Conservation (phyloP, 768 basidiomycete species). For the Tricholoma furcatifolium region DNA sequence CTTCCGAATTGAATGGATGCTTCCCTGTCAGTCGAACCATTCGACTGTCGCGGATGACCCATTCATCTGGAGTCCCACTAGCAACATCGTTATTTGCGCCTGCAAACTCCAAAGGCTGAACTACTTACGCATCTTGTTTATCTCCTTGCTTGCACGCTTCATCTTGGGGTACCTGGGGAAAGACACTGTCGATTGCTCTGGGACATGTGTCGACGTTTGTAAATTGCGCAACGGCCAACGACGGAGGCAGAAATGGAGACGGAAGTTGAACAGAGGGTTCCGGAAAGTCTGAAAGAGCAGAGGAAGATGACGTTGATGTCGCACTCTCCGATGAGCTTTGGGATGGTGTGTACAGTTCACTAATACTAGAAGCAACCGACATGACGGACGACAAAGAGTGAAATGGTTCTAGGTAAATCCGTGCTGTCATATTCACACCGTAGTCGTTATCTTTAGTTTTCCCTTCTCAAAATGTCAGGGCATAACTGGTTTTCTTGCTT, state of each 20-base stretch:
- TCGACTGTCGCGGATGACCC: slow-evolving; percentile 29
- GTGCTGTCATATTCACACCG: too few relatives aligned
- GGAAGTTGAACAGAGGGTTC: not conserved
- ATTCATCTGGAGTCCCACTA: slow-evolving; percentile 24
- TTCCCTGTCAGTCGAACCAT: slow-evolving; percentile 55
- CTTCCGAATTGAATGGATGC: slow-evolving; percentile 63
- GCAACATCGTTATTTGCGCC: not conserved
- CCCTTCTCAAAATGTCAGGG: too few relatives aligned
- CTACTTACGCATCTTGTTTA: slow-evolving; percentile 2
- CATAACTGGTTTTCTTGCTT: too few relatives aligned
- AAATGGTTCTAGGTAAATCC: too few relatives aligned
- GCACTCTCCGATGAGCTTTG: not conserved
- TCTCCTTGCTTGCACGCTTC: slow-evolving; percentile 5
- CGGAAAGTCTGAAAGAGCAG: not conserved
- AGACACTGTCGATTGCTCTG: not conserved
- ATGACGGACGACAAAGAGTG: not conserved
- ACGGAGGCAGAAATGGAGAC: slow-evolving; percentile 7
- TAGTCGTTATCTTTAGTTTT: too few relatives aligned
- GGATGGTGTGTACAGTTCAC: not conserved
- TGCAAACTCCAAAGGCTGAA: not conserved
- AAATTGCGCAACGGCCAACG: slow-evolving; percentile 1
- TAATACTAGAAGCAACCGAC: not conserved
- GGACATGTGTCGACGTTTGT: not conserved
- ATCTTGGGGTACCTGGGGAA: slow-evolving; percentile 5
- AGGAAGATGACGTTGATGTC: slow-evolving; percentile 1